Percentiles rank a stretch among this genome's conserved stretches.
Evolutionary conservation across 192 early-diverging fungal species (phyloP).

Genomic region (Linnemannia hyalina): DNA sequence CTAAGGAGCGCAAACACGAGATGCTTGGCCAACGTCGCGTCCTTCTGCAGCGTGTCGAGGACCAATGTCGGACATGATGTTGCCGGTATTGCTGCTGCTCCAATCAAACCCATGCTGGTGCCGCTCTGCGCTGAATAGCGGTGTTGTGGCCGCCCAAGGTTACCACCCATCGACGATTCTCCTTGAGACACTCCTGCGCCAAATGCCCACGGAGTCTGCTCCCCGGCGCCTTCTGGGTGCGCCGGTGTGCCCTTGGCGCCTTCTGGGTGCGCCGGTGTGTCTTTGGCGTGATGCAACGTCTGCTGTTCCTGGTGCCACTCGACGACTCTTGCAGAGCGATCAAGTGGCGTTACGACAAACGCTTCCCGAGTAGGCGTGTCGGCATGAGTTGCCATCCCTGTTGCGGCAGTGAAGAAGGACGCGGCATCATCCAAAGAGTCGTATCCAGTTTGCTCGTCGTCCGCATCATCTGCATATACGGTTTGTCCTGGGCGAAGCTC

Average conservation of each 20-base stretch:
- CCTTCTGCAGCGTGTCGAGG: constrained; percentile 40
- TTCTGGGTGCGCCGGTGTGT: not conserved
- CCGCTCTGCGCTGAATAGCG: constrained; percentile 47
- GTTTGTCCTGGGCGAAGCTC: constrained; percentile 4
- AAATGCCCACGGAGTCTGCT: constrained; percentile 43
- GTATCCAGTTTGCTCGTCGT: constrained; percentile 54
- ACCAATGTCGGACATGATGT: constrained; percentile 24
- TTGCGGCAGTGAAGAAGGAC: constrained; percentile 51
- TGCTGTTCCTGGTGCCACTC: constrained; percentile 57
- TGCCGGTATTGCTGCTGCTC: constrained; percentile 11
- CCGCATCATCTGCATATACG: constrained; percentile 43
- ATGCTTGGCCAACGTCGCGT: constrained; percentile 32
- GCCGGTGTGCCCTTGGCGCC: constrained; percentile 27
- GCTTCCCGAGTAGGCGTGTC: constrained; percentile 46
- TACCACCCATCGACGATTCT: constrained; percentile 5
- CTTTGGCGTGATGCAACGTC: constrained; percentile 45
- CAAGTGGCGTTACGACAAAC: constrained; percentile 37
- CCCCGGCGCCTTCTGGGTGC: not conserved
- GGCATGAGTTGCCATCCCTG: constrained; percentile 29
- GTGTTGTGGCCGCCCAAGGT: constrained; percentile 8
- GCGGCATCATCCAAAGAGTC: constrained; percentile 53
- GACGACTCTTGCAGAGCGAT: constrained; percentile 41
- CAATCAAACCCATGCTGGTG: constrained; percentile 13
- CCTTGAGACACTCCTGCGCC: constrained; percentile 21
- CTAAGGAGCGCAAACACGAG: constrained; percentile 45